A percentile compares a stretch with the other conserved stretches of the same genome.
These are phyloP conservation scores for Tilletiopsis washingtonensis DNA, from an alignment of 1,284 basidiomycete genomes.

Conservation along the genomic window DNA sequence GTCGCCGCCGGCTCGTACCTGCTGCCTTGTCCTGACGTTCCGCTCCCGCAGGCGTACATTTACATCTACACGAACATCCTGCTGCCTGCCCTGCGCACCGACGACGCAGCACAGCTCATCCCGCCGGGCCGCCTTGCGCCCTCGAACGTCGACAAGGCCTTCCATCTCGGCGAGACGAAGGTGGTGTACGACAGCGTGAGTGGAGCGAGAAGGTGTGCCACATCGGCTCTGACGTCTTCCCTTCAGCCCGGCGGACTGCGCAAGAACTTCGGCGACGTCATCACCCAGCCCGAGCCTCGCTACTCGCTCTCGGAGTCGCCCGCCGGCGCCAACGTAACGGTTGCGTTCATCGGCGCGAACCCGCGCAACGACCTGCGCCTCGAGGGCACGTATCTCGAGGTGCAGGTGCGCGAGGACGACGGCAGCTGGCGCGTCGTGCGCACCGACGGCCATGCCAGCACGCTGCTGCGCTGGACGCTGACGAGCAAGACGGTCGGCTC, in stretches of 20 bases:
- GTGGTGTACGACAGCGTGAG: conserved; percentile 24
- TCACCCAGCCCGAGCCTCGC: conserved; percentile 55
- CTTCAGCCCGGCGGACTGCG: conserved; percentile 44
- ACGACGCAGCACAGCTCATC: conserved; percentile 45
- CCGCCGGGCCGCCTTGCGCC: conserved; percentile 62
- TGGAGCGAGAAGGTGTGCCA: too few relatives aligned
- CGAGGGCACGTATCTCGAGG: conserved; percentile 64
- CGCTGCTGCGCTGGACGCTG: conserved; percentile 60
- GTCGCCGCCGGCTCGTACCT: too few relatives aligned
- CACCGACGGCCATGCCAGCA: conserved; percentile 73
- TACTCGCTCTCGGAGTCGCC: background rate
- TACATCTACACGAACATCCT: conserved; percentile 56
- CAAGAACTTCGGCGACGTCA: conserved; percentile 60
- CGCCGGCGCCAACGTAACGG: conserved; percentile 58
- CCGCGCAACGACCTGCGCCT: conserved; percentile 71
- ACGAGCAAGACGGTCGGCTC: conserved; percentile 21
- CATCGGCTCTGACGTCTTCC: too few relatives aligned
- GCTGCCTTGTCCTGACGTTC: too few relatives aligned
- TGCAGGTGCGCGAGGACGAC: conserved; percentile 55
- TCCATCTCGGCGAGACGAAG: conserved; percentile 43
- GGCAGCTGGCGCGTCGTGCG: conserved; percentile 56
- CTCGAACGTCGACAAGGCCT: conserved; percentile 61
- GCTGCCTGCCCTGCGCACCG: conserved; percentile 49
- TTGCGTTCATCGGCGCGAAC: conserved; percentile 67
- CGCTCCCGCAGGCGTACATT: conserved; percentile 57